A percentile compares a stretch with the other conserved stretches of the same genome.
phyloP scores from a whole-genome alignment of 306 rosid genomes.

The Cercis canadensis region DNA sequence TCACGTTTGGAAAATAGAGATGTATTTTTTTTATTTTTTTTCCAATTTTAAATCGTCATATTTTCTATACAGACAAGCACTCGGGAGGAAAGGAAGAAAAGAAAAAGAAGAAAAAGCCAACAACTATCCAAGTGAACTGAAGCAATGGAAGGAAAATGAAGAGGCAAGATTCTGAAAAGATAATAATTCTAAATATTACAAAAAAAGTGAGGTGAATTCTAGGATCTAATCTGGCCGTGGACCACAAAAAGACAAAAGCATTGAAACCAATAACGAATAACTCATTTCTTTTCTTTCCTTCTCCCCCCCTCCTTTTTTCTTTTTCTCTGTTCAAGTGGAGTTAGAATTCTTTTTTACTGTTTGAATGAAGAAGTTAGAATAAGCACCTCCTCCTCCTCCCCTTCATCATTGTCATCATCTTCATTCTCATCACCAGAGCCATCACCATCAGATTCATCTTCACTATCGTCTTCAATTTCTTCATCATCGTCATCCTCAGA shows the following conservation, averaged over 20 bases:
- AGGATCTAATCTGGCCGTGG: not conserved
- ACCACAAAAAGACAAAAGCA: not conserved
- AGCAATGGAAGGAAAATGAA: slow-evolving; percentile 21
- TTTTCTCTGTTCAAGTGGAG: too few species aligned
- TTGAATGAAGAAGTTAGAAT: slow-evolving; percentile 33
- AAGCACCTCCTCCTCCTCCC: slow-evolving; percentile 57
- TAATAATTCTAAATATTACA: not conserved
- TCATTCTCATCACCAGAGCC: slow-evolving; percentile 53
- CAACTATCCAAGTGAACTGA: slow-evolving; percentile 16
- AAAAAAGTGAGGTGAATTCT: not conserved
- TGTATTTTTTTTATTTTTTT: too few species aligned
- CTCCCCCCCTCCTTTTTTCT: too few species aligned
- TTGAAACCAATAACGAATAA: not conserved
- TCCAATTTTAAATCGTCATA: too few species aligned
- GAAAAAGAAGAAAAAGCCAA: too few species aligned
- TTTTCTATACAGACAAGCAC: too few species aligned
- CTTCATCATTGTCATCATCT: slow-evolving; percentile 66
- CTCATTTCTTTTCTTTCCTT: not conserved
- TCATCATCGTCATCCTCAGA: slow-evolving; percentile 85
- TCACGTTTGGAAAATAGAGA: too few species aligned
- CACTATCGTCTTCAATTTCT: slow-evolving; percentile 65
- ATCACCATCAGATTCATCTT: slow-evolving; percentile 54
- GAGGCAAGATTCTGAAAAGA: slow-evolving; percentile 28
- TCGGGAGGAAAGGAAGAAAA: too few species aligned
- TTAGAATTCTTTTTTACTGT: too few species aligned